Conservation (phyloP, 345 rosid genomes). For the Eucalyptus polybractea region DNA sequence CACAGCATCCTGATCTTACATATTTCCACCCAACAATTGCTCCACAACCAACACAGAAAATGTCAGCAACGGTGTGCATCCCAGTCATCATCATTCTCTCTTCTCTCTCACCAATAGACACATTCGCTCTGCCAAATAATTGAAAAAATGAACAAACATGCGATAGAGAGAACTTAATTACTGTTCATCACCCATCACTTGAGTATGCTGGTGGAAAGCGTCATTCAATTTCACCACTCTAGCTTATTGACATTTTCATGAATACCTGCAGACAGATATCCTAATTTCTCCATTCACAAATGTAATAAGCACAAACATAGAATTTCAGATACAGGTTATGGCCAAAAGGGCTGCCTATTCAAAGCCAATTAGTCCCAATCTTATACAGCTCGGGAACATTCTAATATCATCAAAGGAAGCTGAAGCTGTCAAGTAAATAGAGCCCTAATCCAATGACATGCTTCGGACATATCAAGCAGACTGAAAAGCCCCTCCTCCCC, state of each 20-base stretch:
- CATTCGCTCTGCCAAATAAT: slow-evolving; percentile 59
- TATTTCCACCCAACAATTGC: slow-evolving; percentile 97
- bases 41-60: slow-evolving; percentile 94
- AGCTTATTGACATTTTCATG: neutral
- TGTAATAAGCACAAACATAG: neutral
- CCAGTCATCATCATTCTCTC: slow-evolving; percentile 89
- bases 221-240: neutral
- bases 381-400: neutral
- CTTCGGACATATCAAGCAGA: neutral
- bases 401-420: neutral
- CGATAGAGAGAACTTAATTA: neutral
- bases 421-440: neutral
- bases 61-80: slow-evolving; percentile 78
- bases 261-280: neutral
- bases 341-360: neutral
- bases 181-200: neutral
- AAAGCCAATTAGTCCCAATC: neutral
- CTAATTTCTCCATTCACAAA: neutral
- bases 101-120: slow-evolving; percentile 55
- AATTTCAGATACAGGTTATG: neutral
- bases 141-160: neutral
- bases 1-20: slow-evolving; percentile 32
- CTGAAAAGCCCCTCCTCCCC: neutral
- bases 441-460: neutral
- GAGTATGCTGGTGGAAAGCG: neutral